Evolutionary conservation across 371 early-diverging fungal species (phyloP).

Genomic region (Circinella minor): DNA sequence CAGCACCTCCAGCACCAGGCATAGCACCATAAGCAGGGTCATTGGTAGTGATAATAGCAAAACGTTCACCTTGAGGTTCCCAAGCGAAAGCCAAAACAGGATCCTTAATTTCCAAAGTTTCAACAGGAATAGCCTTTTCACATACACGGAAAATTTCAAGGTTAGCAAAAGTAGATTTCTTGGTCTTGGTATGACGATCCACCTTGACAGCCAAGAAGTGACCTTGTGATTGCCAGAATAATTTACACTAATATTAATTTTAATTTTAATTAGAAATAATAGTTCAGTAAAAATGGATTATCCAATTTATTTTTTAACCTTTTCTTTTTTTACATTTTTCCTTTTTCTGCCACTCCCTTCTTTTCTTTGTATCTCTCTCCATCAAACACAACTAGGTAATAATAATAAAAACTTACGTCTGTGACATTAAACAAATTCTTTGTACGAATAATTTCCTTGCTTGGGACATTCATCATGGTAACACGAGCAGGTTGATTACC

Average conservation of each 20-base stretch:
- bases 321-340: too few relatives aligned
- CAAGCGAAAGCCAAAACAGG: conserved; percentile 85
- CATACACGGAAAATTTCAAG: conserved; percentile 93
- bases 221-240: conserved; percentile 94
- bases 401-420: conserved; percentile 46
- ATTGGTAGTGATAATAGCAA: conserved; percentile 81
- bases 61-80: conserved; percentile 91
- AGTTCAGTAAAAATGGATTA: too few relatives aligned
- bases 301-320: too few relatives aligned
- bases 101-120: conserved; percentile 91
- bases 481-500: conserved; percentile 97
- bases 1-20: conserved; percentile 50
- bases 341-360: not conserved
- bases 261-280: too few relatives aligned
- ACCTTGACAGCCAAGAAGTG: conserved; percentile 92
- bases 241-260: conserved; percentile 58
- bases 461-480: conserved; percentile 84
- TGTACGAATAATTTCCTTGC: conserved; percentile 85
- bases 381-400: not conserved
- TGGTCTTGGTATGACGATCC: conserved; percentile 90
- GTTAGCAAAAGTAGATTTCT: conserved; percentile 88
- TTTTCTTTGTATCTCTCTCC: not conserved
- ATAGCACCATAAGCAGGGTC: conserved; percentile 69
- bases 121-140: conserved; percentile 95
- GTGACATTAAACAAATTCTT: conserved; percentile 97